These are phyloP conservation scores for Rhododendron williamsianum DNA, from an alignment of 148 eudicot species.

Conservation along the genomic window DNA sequence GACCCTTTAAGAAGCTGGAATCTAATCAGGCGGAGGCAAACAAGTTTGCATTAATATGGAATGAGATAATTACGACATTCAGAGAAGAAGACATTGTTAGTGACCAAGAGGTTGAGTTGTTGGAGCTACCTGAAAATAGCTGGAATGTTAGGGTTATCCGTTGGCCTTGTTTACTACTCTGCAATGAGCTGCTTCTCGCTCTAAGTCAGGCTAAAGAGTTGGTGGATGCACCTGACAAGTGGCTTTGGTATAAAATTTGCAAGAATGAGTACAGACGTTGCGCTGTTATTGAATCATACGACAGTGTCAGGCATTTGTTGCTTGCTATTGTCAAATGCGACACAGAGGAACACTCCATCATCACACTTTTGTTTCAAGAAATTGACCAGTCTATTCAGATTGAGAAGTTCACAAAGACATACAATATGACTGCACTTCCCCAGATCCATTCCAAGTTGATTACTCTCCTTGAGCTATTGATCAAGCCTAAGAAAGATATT, in stretches of 20 bases:
- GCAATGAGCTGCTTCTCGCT: constrained; percentile 79
- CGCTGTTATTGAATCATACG: constrained; percentile 77
- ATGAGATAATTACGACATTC: constrained; percentile 63
- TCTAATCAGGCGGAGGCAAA: constrained; percentile 79
- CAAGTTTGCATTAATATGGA: constrained; percentile 83
- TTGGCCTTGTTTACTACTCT: constrained; percentile 84
- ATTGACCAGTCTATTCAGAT: constrained; percentile 60
- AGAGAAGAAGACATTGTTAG: constrained; percentile 84
- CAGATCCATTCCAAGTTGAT: constrained; percentile 57
- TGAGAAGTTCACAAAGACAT: constrained; percentile 72
- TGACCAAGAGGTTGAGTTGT: constrained; percentile 67
- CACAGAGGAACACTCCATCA: constrained; percentile 58
- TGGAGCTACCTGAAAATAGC: constrained; percentile 72
- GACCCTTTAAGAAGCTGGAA: constrained; percentile 72
- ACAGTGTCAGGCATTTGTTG: constrained; percentile 53
- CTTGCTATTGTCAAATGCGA: constrained; percentile 43
- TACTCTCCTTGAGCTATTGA: constrained; percentile 38
- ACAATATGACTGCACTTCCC: constrained; percentile 50
- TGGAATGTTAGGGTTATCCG: constrained; percentile 79
- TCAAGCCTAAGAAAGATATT: constrained; percentile 43
- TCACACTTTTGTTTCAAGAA: constrained; percentile 58
- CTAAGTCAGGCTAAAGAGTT: constrained; percentile 81
- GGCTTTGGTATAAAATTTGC: constrained; percentile 82
- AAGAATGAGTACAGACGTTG: constrained; percentile 80
- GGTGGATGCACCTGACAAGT: constrained; percentile 73